Base-by-base conservation (phyloP, 495 filamentous ascomycete genomes). In the Podospora comata region DNA sequence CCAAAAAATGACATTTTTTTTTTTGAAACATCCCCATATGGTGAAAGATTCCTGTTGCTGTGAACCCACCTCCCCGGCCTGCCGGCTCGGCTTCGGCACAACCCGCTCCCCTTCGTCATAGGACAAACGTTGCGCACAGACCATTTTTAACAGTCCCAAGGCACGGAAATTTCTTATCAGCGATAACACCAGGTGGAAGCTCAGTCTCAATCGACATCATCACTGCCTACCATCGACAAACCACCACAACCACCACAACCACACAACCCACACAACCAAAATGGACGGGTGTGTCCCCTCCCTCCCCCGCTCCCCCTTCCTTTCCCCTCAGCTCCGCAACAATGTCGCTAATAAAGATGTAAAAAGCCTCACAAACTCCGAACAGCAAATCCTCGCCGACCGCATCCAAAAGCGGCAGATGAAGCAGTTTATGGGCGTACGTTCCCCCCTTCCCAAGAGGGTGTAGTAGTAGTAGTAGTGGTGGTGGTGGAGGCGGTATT, bases 351-450 rank as follows among this genome's bases (percentile, higher is more conserved):
- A 23, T 23, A 23, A 23, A 23, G 20, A 23, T 23, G 20, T 23
- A 0, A 23, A 23, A 58, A 84, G 81, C 73, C 92, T 99, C 79
- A 93, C 89, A 68, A 78, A 86, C 72, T 78, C 89, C 66, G 95
- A 99, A 82, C 91, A 93, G 82, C 90, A 91, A 79, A 92, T 98
- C 85, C 90, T 99, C 78, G 88, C 94, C 74, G 74, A 84, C 79
- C 91, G 94, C 80, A 92, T 98, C 86, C 92, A 98, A 83, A 90
- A 90, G 81, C 94, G 93, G 81, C 95, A 99, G 83, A 89, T 98
- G 86, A 97, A 97, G 83, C 94, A 97, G 70, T 97, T 99, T 78
- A 96, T 97, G 91, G 91, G 86, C 71, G 95, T 98, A 87, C 78
- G 84, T 85, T 20, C 61, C 65, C 63, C 61, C 60, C 65, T 62